These are phyloP conservation scores for Alternaria ethzedia DNA, from an alignment of 2,329 filamentous ascomycete species.

Conservation along the genomic window DNA sequence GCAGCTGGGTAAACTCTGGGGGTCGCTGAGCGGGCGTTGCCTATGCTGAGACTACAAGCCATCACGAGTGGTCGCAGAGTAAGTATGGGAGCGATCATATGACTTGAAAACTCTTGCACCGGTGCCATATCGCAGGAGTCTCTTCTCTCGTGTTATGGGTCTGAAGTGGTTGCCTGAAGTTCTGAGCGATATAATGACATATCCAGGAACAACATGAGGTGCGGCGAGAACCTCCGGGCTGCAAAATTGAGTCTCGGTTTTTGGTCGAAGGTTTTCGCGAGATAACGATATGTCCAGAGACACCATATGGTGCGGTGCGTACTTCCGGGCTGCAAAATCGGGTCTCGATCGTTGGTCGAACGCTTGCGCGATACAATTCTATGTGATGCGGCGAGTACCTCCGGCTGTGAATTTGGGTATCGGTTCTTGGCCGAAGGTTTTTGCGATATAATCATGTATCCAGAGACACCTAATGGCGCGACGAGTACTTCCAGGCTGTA, in stretches of 20 bases:
- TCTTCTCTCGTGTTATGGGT: not conserved
- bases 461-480: not conserved
- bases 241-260: not conserved
- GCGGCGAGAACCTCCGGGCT: not conserved
- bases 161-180: not conserved
- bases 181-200: not conserved
- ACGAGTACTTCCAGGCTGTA: not conserved
- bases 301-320: not conserved
- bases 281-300: not conserved
- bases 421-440: not conserved
- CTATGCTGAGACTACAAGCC: not conserved
- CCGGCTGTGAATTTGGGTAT: not conserved
- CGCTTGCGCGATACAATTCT: not conserved
- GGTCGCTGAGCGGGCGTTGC: not conserved
- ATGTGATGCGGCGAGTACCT: not conserved
- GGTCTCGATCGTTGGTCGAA: not conserved
- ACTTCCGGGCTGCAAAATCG: not conserved
- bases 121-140: not conserved
- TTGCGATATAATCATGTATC: not conserved
- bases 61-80: not conserved
- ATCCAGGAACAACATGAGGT: not conserved
- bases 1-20: not conserved
- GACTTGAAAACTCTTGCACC: not conserved
- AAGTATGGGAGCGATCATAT: not conserved
- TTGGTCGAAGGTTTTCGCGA: not conserved